A percentile compares a stretch with the other conserved stretches of the same genome.
phyloP scores from a whole-genome alignment of 1,139 yeast species.

The Pichia sp. region DNA sequence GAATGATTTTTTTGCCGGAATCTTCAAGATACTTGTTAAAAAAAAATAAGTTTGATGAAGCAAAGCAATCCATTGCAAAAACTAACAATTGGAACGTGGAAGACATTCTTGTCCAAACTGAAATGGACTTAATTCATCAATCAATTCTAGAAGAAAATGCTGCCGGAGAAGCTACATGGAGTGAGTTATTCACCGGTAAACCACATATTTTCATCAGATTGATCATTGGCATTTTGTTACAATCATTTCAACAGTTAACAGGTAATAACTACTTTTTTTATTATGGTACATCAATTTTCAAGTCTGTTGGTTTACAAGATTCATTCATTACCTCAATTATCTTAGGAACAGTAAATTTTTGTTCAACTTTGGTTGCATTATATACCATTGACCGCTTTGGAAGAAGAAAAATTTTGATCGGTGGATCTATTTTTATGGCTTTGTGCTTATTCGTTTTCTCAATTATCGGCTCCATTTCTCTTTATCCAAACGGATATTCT shows the following conservation, averaged over 20 bases:
- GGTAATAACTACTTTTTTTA: slow-evolving; percentile 80
- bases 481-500: slow-evolving; percentile 46
- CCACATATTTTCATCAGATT: slow-evolving; percentile 60
- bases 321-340: slow-evolving; percentile 71
- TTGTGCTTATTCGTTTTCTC: slow-evolving; percentile 58
- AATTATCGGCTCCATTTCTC: slow-evolving; percentile 54
- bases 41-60: slow-evolving; percentile 42
- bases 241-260: slow-evolving; percentile 67
- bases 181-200: slow-evolving; percentile 53
- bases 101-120: slow-evolving; percentile 48
- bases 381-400: slow-evolving; percentile 61
- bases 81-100: slow-evolving; percentile 52
- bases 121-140: slow-evolving; percentile 50
- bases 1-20: slow-evolving; percentile 66
- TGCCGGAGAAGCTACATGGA: slow-evolving; percentile 62
- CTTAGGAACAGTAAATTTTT: slow-evolving; percentile 71
- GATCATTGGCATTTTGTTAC: slow-evolving; percentile 54
- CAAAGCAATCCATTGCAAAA: slow-evolving; percentile 53
- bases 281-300: slow-evolving; percentile 69
- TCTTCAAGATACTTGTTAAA: slow-evolving; percentile 66
- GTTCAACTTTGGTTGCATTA: slow-evolving; percentile 61
- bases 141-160: slow-evolving; percentile 53
- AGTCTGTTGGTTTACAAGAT: slow-evolving; percentile 65
- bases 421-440: slow-evolving; percentile 58
- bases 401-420: slow-evolving; percentile 54